Evolutionary conservation across 2,329 filamentous ascomycete genomes (phyloP).

Genomic region (Elsinoe fawcettii): DNA sequence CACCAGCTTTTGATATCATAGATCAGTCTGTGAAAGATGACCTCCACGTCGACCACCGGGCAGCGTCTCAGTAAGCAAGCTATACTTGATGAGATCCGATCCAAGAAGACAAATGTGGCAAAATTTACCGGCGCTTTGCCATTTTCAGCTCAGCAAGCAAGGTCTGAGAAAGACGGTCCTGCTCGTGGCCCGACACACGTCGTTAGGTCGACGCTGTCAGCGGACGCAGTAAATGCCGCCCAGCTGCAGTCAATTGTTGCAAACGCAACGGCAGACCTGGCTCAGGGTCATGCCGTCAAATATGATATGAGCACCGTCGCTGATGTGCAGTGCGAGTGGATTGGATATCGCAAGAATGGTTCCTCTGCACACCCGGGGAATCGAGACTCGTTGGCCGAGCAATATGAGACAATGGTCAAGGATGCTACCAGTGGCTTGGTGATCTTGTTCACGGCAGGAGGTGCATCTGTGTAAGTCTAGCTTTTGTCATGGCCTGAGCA

Average conservation of each 20-base stretch:
- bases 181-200: not conserved
- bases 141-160: not conserved
- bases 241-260: not conserved
- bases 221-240: not conserved
- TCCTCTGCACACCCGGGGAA: not conserved
- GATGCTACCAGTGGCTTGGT: not conserved
- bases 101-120: not conserved
- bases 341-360: not conserved
- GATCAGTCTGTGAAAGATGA: not conserved
- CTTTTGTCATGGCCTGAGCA: not conserved
- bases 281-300: not conserved
- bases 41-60: not conserved
- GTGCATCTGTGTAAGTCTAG: not conserved
- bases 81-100: not conserved
- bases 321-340: not conserved
- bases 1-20: too few species aligned
- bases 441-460: slow-evolving; percentile 1
- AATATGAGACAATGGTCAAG: not conserved
- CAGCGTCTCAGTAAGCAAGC: not conserved
- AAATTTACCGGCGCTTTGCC: not conserved
- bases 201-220: not conserved
- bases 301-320: not conserved
- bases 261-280: not conserved
- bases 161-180: not conserved
- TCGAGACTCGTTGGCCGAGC: not conserved